Base-by-base conservation (phyloP, 495 filamentous ascomycete genomes). In the Echria macrotheca region DNA sequence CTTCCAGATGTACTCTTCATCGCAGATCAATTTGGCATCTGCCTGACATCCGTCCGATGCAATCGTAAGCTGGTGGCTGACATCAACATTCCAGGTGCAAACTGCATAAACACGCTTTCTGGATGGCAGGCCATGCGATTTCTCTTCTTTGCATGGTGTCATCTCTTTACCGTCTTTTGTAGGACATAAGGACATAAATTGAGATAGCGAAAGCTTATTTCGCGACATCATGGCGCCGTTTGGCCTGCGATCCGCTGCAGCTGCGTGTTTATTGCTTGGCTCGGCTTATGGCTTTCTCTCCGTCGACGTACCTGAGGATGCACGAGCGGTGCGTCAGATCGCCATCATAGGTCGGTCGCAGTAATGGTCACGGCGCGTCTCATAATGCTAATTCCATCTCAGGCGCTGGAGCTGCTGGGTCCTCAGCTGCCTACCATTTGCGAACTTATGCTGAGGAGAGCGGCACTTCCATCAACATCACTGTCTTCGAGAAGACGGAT, bases 351-450 rank as follows among this genome's bases (percentile, higher is more conserved):
- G 71, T 74, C 28, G 49, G 66, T 22, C n/a, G 9, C 14, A 45
- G n/a, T 31, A n/a, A n/a, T n/a, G n/a, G n/a, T n/a, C n/a, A n/a
- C n/a, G n/a, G n/a, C n/a, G n/a, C n/a, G n/a, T n/a, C n/a, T n/a
- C n/a, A n/a, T n/a, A n/a, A n/a, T n/a, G n/a, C n/a, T n/a, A n/a
- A n/a, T n/a, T n/a, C n/a, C n/a, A n/a, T n/a, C n/a, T n/a, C 23
- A 96, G 91, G 93, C 50, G 93, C 93, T 65, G 93, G 93, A 19
- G 83, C 93, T 38, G 94, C 78, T 14, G 94, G 93, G 10, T 79
- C 94, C 2, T 94, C 91, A 10, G 72, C 90, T 8, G 91, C 94
- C 26, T 93, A 91, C 63, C 79, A 89, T 53, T 68, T 99, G 26
- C 77, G 75, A 33, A 79, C 85, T 57, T 88, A 81, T 61, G 82